Evolutionary conservation across 179 eudicot genomes (phyloP).

Genomic region (Silene noctiflora): DNA sequence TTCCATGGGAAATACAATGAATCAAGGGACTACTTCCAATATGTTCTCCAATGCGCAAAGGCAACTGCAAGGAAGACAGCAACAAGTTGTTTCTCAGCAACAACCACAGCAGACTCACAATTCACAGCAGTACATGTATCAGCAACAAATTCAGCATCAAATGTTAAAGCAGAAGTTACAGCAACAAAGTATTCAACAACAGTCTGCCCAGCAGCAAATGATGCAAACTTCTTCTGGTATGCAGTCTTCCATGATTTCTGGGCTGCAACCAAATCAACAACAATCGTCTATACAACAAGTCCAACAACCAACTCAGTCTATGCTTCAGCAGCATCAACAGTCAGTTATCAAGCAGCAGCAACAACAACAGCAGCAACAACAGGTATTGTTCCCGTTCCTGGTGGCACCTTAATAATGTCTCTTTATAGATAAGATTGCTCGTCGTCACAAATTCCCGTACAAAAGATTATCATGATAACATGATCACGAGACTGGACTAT

Average conservation of each 20-base stretch:
- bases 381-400: slow-evolving; percentile 47
- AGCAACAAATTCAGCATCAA: slow-evolving; percentile 11
- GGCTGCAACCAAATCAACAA: slow-evolving; percentile 61
- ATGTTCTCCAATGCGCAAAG: slow-evolving; percentile 69
- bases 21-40: slow-evolving; percentile 64
- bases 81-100: slow-evolving; percentile 57
- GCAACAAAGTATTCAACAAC: slow-evolving; percentile 51
- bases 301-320: slow-evolving; percentile 62
- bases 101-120: slow-evolving; percentile 36
- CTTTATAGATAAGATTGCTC: neutral
- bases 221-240: slow-evolving; percentile 56
- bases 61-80: slow-evolving; percentile 75
- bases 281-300: slow-evolving; percentile 61
- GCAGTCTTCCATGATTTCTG: slow-evolving; percentile 61
- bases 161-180: slow-evolving; percentile 49
- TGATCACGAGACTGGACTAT: neutral
- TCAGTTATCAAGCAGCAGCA: no score
- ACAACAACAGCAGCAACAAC: slow-evolving; percentile 36
- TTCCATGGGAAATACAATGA: slow-evolving; percentile 64
- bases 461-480: neutral
- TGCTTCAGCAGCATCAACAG: slow-evolving; percentile 57
- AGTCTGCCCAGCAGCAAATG: slow-evolving; percentile 36
- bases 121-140: slow-evolving; percentile 53
- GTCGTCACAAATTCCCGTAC: neutral
- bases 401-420: slow-evolving; percentile 40